Evolutionary conservation across 2,329 filamentous ascomycete genomes (phyloP), one percentile per base, ranked within the genome.

Genomic region (Periconia sp.): DNA sequence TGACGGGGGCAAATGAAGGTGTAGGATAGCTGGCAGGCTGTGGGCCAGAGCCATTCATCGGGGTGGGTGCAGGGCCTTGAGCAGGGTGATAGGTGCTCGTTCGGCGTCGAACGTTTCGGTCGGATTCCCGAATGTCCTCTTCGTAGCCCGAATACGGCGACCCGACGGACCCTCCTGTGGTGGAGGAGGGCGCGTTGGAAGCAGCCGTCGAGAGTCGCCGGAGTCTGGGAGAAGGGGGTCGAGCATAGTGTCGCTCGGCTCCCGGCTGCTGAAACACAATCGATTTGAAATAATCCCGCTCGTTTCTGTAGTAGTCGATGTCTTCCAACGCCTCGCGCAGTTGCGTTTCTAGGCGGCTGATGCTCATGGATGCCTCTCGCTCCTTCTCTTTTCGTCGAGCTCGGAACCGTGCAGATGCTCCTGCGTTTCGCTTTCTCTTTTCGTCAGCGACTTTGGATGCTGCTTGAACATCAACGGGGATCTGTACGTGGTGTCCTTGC

Each of bases 371-470:
- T 43, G 86, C 86, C 65, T 90, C 86, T 56, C 82, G 82, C 65
- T 92, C 88, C 66, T 87, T 86, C 61, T 91, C 88, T 72, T 95
- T 95, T 62, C 90, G 85, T 46, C 91, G 81, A 61, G 85, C 83
- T 41, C 90, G 82, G 54, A 95, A 94, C 46, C 90, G 81, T 34
- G 89, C 89, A 43, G 89, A 95, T 5, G 90, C 90, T 34, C 88
- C 88, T 28, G 90, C 90, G 61, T 95, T 95, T 37, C 89, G 82
- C 66, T 87, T 86, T 42, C 90, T 80, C 72, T 94, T 95, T 68
- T 95, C 89, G 60, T 94, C 88, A 26, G 89, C 88, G 57, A 89
- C 84, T 54, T 85, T 86, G 10, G 90, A 95, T 10, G 87, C 90
- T 57, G 89, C 87, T 55, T 89, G 87, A 30, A 88, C 84, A 64